Base-by-base conservation (phyloP, 495 filamentous ascomycete genomes). In the Hypomontagnella submonticulosa region DNA sequence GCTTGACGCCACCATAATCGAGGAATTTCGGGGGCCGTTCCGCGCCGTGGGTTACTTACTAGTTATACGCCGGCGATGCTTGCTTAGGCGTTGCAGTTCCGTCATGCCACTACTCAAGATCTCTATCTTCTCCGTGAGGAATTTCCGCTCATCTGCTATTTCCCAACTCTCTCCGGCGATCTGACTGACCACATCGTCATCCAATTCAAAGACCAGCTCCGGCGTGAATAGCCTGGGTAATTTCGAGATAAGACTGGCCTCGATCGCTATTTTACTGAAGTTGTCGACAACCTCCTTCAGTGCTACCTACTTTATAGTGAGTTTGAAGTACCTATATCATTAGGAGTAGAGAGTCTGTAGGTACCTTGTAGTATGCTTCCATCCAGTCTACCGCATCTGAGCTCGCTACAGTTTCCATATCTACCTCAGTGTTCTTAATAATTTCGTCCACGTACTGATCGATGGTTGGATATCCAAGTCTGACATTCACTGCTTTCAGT, bases 261-360 rank as follows among this genome's bases (percentile, higher is more conserved):
- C 83, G 18, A 84, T 76, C 4, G 73, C 85, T 10, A 83, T 71
- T 0, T 66, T 77, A n/a, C 79, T 75, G 40, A 87, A 68, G 43
- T 87, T 81, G 48, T 88, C 80, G 3, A 83, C 65, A 59, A 86
- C 83, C 0, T 69, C 75, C 44, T 80, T 71, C 20, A 82, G 67
- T 12, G 84, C 77, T 32, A 85, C 77, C 84, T 85, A 34, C 19
- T 16, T 47, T 48, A 40, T 38, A 9, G 16, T 63, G 11, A 65
- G 52, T 38, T 42, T 33, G 1, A 12, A 33, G 11, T 16, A 3
- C 0, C 16, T 43, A n/a, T 36, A 20, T 4, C 40, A 2, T 7
- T 30, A 12, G 47, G 13, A 7, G 48, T 2, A 41, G 20, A n/a
- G n/a, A n/a, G n/a, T n/a, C n/a, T 9, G 9, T 6, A 3, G 11